phyloP scores from a whole-genome alignment of 352 stramenopile species.

The Phytophthora uliginosa region DNA sequence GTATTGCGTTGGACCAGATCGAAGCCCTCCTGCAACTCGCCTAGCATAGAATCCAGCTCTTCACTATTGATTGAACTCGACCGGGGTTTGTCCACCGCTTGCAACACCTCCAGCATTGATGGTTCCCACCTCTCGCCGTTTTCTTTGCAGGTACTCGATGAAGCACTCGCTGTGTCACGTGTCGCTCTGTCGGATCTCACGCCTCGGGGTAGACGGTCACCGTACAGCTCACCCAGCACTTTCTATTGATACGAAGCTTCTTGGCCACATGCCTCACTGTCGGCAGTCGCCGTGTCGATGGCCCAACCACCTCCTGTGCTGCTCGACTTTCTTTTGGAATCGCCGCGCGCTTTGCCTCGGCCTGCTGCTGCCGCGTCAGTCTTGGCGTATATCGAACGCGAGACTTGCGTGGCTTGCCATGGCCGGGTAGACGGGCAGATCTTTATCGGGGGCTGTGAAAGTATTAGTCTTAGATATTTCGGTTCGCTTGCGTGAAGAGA shows the following conservation, averaged over 20 bases:
- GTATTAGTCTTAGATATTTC: too few relatives aligned
- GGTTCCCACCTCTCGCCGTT: too few relatives aligned
- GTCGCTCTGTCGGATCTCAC: too few relatives aligned
- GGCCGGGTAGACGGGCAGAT: neutral
- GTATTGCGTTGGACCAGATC: too few relatives aligned
- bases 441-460: neutral
- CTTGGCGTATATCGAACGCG: neutral
- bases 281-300: neutral
- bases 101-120: too few relatives aligned
- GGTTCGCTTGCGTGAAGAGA: too few relatives aligned
- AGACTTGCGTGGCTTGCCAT: neutral
- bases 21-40: too few relatives aligned
- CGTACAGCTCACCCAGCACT: neutral
- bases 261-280: neutral
- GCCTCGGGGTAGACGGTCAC: neutral
- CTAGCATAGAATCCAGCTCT: too few relatives aligned
- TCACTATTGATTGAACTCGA: too few relatives aligned
- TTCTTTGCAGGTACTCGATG: too few relatives aligned
- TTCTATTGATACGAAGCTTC: conserved; percentile 1
- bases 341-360: neutral
- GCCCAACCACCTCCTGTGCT: neutral
- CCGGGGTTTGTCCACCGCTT: too few relatives aligned
- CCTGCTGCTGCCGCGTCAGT: neutral
- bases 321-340: neutral
- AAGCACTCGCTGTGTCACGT: too few relatives aligned